A percentile compares a stretch with the other conserved stretches of the same genome.
Conservation (phyloP, 768 basidiomycete species). For the Termitomyces bulborhizus region DNA sequence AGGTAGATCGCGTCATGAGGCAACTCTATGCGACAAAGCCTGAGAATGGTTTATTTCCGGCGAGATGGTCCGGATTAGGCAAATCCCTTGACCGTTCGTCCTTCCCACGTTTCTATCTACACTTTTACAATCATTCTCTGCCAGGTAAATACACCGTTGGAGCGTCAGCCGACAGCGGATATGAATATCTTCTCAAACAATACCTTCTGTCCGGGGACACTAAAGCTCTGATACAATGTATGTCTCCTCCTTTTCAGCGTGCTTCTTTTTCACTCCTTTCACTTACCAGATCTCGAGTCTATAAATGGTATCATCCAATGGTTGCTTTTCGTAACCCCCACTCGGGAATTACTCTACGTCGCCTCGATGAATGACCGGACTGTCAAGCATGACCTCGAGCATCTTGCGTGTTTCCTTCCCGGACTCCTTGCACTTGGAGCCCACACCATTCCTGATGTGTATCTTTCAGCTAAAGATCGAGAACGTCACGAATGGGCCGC, state of each 20-base stretch:
- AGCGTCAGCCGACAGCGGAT: conserved; percentile 55
- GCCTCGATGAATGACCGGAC: conserved; percentile 37
- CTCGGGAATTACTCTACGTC: conserved; percentile 55
- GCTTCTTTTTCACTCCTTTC: background rate
- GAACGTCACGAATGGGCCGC: conserved; percentile 66
- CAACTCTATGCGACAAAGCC: conserved; percentile 25
- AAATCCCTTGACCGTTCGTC: conserved; percentile 21
- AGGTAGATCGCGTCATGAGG: conserved; percentile 34
- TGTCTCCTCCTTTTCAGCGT: background rate
- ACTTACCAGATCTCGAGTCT: conserved; percentile 38
- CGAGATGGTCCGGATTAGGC: conserved; percentile 23
- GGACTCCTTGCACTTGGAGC: conserved; percentile 62
- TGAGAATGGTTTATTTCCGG: conserved; percentile 28
- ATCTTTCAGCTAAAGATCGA: conserved; percentile 24
- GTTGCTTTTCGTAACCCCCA: conserved; percentile 51
- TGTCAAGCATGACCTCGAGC: conserved; percentile 47
- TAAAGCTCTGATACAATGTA: conserved; percentile 46
- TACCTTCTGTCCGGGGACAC: conserved; percentile 49
- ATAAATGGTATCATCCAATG: conserved; percentile 49
- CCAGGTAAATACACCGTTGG: conserved; percentile 45
- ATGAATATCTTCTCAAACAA: conserved; percentile 66
- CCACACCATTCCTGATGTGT: conserved; percentile 30
- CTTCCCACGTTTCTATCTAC: background rate
- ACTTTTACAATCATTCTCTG: background rate
- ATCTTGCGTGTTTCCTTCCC: conserved; percentile 66